These are phyloP conservation scores for Macrocybe gigantea DNA, from an alignment of 768 basidiomycete species.

Conservation along the genomic window DNA sequence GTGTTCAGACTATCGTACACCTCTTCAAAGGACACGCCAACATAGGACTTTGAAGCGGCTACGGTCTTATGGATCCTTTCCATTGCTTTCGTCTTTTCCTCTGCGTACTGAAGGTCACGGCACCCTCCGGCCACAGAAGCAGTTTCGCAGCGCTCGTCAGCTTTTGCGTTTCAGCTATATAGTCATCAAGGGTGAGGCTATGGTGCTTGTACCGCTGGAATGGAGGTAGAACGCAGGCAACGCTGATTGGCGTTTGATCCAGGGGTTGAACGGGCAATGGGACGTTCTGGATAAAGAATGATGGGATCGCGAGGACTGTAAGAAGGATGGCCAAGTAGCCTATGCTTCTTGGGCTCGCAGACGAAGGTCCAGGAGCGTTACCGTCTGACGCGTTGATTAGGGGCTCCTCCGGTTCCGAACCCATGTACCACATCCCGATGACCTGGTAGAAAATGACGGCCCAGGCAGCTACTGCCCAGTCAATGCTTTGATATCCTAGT, in stretches of 20 bases:
- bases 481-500: slow-evolving; percentile 54
- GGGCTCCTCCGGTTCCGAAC: slow-evolving; percentile 18
- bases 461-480: slow-evolving; percentile 77
- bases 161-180: slow-evolving; percentile 49
- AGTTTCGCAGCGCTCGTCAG: slow-evolving; percentile 43
- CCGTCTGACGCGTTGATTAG: not conserved
- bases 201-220: slow-evolving; percentile 33
- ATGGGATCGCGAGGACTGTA: slow-evolving; percentile 47
- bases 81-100: slow-evolving; percentile 47
- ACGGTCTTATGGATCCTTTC: slow-evolving; percentile 28
- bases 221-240: slow-evolving; percentile 66
- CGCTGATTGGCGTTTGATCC: slow-evolving; percentile 47
- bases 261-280: slow-evolving; percentile 34
- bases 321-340: slow-evolving; percentile 35
- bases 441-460: slow-evolving; percentile 57
- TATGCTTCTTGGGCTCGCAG: slow-evolving; percentile 14
- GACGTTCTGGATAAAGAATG: slow-evolving; percentile 34
- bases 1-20: slow-evolving; percentile 33
- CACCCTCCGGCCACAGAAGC: slow-evolving; percentile 79
- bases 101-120: slow-evolving; percentile 54
- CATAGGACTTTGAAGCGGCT: slow-evolving; percentile 29
- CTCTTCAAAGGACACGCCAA: slow-evolving; percentile 75
- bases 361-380: slow-evolving; percentile 2
- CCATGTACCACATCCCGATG: slow-evolving; percentile 54
- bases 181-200: slow-evolving; percentile 47